A percentile compares a stretch with the other conserved stretches of the same genome.
Evolutionary conservation across 768 basidiomycete genomes (phyloP).

Genomic region (Phlebiopsis flavidoalba): DNA sequence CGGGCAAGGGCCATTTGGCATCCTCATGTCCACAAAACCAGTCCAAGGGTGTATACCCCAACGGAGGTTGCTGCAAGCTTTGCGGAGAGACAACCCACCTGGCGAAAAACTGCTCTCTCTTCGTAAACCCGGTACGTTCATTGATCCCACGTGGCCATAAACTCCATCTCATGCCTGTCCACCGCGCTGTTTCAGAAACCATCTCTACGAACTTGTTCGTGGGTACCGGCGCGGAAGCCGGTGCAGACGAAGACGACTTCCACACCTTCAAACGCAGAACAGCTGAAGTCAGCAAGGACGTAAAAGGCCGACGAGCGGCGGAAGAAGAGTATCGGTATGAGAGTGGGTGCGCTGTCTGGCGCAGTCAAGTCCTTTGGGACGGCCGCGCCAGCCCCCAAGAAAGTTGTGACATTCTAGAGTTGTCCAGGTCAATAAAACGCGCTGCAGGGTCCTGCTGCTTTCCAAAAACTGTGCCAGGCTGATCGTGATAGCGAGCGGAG

Average conservation of each 20-base stretch:
- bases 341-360: conserved; percentile 39
- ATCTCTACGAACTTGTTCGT: conserved; percentile 38
- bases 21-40: conserved; percentile 79
- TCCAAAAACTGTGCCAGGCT: too few relatives aligned
- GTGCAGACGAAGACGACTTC: conserved; percentile 95
- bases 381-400: conserved; percentile 11
- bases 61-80: conserved; percentile 87
- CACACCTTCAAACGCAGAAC: conserved; percentile 69
- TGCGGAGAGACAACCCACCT: conserved; percentile 84
- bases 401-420: conserved; percentile 18
- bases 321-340: conserved; percentile 38
- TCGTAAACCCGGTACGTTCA: conserved; percentile 48
- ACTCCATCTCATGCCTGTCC: not conserved
- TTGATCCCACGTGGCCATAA: not conserved
- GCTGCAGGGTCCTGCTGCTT: too few relatives aligned
- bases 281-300: conserved; percentile 54
- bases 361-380: conserved; percentile 21
- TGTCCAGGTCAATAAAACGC: too few relatives aligned
- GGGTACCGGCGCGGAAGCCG: conserved; percentile 46
- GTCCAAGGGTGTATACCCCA: conserved; percentile 79
- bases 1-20: conserved; percentile 78
- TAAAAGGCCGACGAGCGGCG: conserved; percentile 42
- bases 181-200: conserved; percentile 26
- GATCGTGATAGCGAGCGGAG: too few relatives aligned
- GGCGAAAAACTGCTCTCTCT: conserved; percentile 74